Evolutionary conservation across 352 stramenopile species (phyloP).

Genomic region (Blastocystis hominis): DNA sequence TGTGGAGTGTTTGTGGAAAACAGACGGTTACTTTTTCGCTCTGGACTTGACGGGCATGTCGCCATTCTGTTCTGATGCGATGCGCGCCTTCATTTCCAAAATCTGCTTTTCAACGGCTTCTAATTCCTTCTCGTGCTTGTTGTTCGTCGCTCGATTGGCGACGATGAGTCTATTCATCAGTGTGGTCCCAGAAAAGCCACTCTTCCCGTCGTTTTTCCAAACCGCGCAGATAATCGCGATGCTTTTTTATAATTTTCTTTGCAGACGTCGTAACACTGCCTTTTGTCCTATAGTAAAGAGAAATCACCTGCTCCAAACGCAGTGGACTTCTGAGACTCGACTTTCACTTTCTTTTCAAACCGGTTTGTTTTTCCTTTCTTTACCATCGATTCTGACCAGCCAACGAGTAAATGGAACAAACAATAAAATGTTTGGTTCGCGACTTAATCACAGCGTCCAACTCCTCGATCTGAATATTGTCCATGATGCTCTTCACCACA

Average conservation of each 20-base stretch:
- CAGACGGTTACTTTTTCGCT: neutral
- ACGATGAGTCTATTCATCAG: constrained; percentile 2
- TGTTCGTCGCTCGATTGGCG: constrained; percentile 37
- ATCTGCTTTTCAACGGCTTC: constrained; percentile 25
- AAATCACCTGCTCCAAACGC: neutral
- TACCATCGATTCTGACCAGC: neutral
- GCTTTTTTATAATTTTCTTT: constrained; percentile 29
- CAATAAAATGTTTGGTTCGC: neutral
- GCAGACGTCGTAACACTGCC: neutral
- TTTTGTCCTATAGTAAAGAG: neutral
- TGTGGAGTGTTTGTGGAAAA: constrained; percentile 19
- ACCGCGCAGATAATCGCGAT: constrained; percentile 40
- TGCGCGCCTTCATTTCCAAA: neutral
- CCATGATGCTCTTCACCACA: constrained; percentile 43
- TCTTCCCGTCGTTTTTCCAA: constrained; percentile 44
- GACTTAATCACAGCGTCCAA: constrained; percentile 34
- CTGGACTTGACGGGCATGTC: neutral
- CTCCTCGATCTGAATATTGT: constrained; percentile 35
- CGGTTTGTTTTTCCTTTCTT: constrained; percentile 20
- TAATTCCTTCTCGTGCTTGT: constrained; percentile 23
- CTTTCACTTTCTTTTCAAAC: neutral
- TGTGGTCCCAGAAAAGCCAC: neutral
- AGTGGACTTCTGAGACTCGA: neutral
- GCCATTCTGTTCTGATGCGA: neutral
- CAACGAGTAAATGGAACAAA: neutral